Base-by-base conservation (phyloP, 208 protist genomes). In the Trypanosoma congolense region DNA sequence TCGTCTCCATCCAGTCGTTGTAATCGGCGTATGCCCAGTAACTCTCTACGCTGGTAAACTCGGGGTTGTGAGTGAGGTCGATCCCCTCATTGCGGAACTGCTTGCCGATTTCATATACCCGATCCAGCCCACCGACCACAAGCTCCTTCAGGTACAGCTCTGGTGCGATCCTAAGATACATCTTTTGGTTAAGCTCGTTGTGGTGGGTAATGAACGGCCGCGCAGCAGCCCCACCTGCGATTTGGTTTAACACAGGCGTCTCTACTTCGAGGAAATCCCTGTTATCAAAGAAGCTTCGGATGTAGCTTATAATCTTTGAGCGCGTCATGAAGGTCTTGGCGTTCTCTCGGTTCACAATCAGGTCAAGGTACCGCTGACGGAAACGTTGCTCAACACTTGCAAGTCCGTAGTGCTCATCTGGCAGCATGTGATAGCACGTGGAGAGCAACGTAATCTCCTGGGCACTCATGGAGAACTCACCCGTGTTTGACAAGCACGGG, bases 41-140 rank as follows among this genome's bases (percentile, higher is more conserved):
- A 60, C 98, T 99, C 77, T 99, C 99, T 56, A 87, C 91, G 26
- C 97, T 98, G n/a, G 99, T 99, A 77, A 99, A 99, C 75, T 99
- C 98, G 35, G 99, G 99, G 84, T 99, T 99, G 86, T 99, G 99
- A n/a, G 91, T 96, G 40, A 96, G 69, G 51, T 98, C 96, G 48
- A 97, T 97, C 40, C 90, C 92, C 68, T 99, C 99, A 76, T 99
- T 99, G 60, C 99, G 83, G 83, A 99, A 99, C 65, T 99, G 95
- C 51, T 97, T 97, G 55, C 99, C 99, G 45, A 99, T 95, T 73
- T 99, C 99, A 71, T 99, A 99, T 8, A 99, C 99, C 43, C 98
- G 84, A 71, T 99, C 98, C 47, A 99, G 73, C 18, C 99, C 99
- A 30, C 98, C 99, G 10, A 99, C 93, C 30, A 99, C 85, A 1